Percentiles rank a stretch among this genome's conserved stretches.
Conservation (phyloP, 2,329 filamentous ascomycete species). For the Pseudogymnoascus sp. region DNA sequence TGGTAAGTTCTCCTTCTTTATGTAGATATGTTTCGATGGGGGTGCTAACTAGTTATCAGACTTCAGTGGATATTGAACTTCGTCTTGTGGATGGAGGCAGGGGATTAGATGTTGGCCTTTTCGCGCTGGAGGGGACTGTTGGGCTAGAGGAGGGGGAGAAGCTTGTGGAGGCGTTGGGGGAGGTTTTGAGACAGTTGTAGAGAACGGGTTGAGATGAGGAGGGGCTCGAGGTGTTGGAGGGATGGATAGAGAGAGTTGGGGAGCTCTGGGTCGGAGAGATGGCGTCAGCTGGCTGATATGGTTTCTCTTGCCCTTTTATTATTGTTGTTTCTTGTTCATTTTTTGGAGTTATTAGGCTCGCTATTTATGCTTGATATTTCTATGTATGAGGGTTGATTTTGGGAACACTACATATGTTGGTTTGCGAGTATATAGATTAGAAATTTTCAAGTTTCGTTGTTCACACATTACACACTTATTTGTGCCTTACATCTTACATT, state of each 20-base stretch:
- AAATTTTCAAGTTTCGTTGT: neutral
- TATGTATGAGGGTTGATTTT: neutral
- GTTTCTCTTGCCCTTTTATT: neutral
- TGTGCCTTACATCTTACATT: neutral
- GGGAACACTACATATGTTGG: neutral
- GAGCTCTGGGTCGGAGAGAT: neutral
- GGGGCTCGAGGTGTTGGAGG: neutral
- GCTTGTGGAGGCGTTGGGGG: constrained; percentile 9
- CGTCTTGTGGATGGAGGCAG: constrained; percentile 16
- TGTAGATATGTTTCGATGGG: constrained; percentile 9
- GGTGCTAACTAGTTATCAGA: constrained; percentile 16
- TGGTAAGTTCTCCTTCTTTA: constrained; percentile 5
- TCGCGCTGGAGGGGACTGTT: constrained; percentile 21
- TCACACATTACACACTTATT: neutral
- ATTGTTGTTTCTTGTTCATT: neutral
- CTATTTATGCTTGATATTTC: neutral
- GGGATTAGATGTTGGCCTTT: constrained; percentile 24
- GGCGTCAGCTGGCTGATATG: neutral
- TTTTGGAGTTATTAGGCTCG: neutral
- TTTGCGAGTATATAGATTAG: neutral
- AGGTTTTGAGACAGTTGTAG: neutral
- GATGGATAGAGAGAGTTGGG: neutral
- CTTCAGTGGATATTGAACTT: constrained; percentile 26
- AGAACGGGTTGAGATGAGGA: neutral
- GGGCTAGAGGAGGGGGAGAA: constrained; percentile 16